Evolutionary conservation across 2,329 filamentous ascomycete species (phyloP), one percentile per base, ranked within the genome.

Genomic region (Thielaviopsis musarum): DNA sequence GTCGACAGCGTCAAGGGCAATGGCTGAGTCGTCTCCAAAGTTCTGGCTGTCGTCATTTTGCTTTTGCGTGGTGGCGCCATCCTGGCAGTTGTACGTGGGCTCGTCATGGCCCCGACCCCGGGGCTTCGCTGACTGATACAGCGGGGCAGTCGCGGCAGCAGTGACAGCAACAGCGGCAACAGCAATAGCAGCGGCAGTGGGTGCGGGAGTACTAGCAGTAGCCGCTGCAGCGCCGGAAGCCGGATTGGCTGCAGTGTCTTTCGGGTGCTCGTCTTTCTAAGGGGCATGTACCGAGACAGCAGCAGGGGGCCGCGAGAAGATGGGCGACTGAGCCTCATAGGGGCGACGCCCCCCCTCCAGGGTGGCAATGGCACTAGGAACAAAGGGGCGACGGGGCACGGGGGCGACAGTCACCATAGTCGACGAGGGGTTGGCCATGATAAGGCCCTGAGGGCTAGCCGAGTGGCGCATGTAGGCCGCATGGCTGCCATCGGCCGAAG

Each of bases 341-440:
- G 57, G 49, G 19, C 53, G 60, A 17, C 57, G 60, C 38, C 59
- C 60, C 21, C 59, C 60, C 54, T 61, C 60, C 54, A 61, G 49
- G 21, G 60, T 59, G 38, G 60, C 57, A 61, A 61, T 61, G 57
- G 60, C 60, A 52, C 60, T 59, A 15, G 60, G 57, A 48, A 38
- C 60, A 61, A 61, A 61, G 9, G 60, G 60, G 22, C 60, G 57
- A 45, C 57, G 56, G 4, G 60, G 60, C 22, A 54, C 58, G 22
- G 60, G 60, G 7, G 60, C 60, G 7, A 57, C 60, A n/a, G 57
- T 58, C 30, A 61, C 45, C 38, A 58, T 5, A 30, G 56, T 59
- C 24, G 26, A 28, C n/a, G 52, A 56, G 28, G 52, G 22, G 21
- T 41, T 53, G 4, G 56, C 49, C 19, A 60, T 49, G 28, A 55